Evolutionary conservation across 1,139 yeast genomes (phyloP), one percentile per base, ranked within the genome.

Genomic region (Yamadazyma diospyri): DNA sequence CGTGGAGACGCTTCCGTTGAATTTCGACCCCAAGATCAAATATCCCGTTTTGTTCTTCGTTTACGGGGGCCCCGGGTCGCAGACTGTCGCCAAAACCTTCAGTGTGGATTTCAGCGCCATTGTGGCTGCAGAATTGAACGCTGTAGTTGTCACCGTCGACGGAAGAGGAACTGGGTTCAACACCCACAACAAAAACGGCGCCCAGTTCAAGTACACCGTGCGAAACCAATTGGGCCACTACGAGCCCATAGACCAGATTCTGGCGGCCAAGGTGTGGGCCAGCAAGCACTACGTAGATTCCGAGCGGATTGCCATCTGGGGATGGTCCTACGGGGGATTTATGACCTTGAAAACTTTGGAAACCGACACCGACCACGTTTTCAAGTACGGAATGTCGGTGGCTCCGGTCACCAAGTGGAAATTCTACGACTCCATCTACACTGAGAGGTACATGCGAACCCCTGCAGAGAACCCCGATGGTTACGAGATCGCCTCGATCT

Each of bases 51-150:
- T 83, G 37, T 82, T 83, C 50, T 82, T 65, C 46, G 84, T 81
- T 2, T 83, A 83, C 48, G 89, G 89, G 14, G 94, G 94, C 0
- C 94, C 94, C n/a, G 85, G 84, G 21, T 79, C 88, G 3, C 94
- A 83, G 49, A 61, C 71, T 34, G 88, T 82, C 4, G 58, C 66
- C 19, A 73, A 78, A 36, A 50, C 60, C 5, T 81, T 76, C 50
- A 53, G 70, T 1, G 59, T 78, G 16, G 68, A 76, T 2, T 81
- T 82, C 53, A 75, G 82, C 38, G 72, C 80, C 10, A 77, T 80
- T 9, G 72, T 80, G 21, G 80, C 89, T 0, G 70, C 89, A 0
- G 82, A 81, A 50, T 59, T 82, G 36, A 67, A 78, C 48, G 82
- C 87, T 1, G 69, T 83, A 25, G 89, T 83, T 9, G 87, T 83